Conservation (phyloP, 768 basidiomycete genomes). For the Leccinum uliginosum region DNA sequence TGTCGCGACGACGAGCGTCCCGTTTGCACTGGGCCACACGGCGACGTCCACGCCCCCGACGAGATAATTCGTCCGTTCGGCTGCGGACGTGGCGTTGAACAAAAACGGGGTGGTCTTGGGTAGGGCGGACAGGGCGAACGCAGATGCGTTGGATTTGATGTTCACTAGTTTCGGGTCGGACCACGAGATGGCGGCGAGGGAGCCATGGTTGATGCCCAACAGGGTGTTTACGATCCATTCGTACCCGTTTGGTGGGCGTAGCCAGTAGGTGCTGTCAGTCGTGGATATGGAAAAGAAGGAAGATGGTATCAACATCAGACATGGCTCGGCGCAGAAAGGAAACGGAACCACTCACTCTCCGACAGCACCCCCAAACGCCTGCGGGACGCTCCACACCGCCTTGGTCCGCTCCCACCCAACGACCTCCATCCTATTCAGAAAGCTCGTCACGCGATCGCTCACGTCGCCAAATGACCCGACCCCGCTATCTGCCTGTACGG, state of each 20-base stretch:
- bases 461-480: conserved; percentile 56
- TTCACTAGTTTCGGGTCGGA: conserved; percentile 50
- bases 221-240: conserved; percentile 64
- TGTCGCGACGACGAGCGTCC: conserved; percentile 47
- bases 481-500: conserved; percentile 22
- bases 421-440: conserved; percentile 48
- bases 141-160: conserved; percentile 51
- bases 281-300: no score
- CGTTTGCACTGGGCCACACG: conserved; percentile 41
- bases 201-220: conserved; percentile 70
- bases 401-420: conserved; percentile 67
- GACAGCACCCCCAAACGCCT: conserved; percentile 57
- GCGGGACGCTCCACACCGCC: conserved; percentile 74
- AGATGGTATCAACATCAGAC: not conserved
- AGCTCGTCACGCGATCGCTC: conserved; percentile 61
- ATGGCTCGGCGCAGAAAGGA: not conserved
- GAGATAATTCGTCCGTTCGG: conserved; percentile 39
- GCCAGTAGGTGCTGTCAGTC: conserved; percentile 47
- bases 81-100: conserved; percentile 31
- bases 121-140: conserved; percentile 39
- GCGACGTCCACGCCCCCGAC: conserved; percentile 45
- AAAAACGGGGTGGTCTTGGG: conserved; percentile 46
- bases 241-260: conserved; percentile 56
- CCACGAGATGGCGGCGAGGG: conserved; percentile 47
- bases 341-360: conserved; percentile 26